Percentiles rank a stretch among this genome's conserved stretches.
Evolutionary conservation across 2,329 filamentous ascomycete genomes (phyloP).

Genomic region (Fusarium concolor): DNA sequence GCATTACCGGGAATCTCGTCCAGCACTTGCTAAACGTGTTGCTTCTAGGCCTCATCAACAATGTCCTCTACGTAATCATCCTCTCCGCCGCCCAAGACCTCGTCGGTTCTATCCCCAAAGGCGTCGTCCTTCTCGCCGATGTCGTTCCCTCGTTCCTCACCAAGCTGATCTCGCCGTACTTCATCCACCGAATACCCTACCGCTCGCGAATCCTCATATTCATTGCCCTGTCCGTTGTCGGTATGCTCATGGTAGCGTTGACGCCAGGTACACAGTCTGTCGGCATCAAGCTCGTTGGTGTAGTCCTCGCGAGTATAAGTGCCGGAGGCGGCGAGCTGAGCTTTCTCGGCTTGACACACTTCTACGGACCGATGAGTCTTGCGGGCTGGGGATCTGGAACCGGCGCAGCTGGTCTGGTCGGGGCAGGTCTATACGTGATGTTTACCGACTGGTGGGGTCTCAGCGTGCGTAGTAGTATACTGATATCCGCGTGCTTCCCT

Average conservation of each 20-base stretch:
- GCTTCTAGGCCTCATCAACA: slow-evolving; percentile 76
- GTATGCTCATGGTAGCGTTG: slow-evolving; percentile 90
- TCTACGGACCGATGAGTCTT: slow-evolving; percentile 87
- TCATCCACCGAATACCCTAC: slow-evolving; percentile 90
- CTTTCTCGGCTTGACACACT: slow-evolving; percentile 92
- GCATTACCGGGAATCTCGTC: accelerated
- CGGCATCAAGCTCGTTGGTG: slow-evolving; percentile 80
- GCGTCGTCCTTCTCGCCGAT: slow-evolving; percentile 91
- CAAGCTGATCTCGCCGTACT: slow-evolving; percentile 91
- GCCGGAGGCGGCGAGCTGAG: slow-evolving; percentile 90
- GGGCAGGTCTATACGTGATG: slow-evolving; percentile 87
- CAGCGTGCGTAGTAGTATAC: slow-evolving; percentile 77
- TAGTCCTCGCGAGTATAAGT: slow-evolving; percentile 85
- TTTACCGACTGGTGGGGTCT: slow-evolving; percentile 84
- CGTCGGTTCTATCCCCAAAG: slow-evolving; percentile 91
- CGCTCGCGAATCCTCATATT: slow-evolving; percentile 78
- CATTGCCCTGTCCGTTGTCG: slow-evolving; percentile 78
- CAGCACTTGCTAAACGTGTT: slow-evolving; percentile 17
- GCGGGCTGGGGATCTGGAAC: slow-evolving; percentile 95
- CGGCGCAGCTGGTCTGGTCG: slow-evolving; percentile 86
- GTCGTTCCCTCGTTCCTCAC: slow-evolving; percentile 89
- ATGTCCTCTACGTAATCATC: slow-evolving; percentile 97
- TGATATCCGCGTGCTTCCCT: slow-evolving; percentile 83
- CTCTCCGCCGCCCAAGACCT: slow-evolving; percentile 95
- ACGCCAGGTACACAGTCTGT: slow-evolving; percentile 76